These are phyloP conservation scores for Panus rudis DNA, from an alignment of 768 basidiomycete species.

Conservation along the genomic window DNA sequence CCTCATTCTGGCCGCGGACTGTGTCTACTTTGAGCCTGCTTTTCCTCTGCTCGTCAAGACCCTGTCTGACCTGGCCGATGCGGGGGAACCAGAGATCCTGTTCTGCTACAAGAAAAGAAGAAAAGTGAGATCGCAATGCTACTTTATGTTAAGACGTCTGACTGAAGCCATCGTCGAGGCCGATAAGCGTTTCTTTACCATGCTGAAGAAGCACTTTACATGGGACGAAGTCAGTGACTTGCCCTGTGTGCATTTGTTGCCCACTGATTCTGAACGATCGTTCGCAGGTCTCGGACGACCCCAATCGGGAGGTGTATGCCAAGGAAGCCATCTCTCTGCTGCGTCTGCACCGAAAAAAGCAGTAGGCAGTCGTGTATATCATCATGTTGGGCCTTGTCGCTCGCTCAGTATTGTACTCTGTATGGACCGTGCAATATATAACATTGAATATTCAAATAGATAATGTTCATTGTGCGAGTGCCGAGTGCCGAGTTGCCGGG, in stretches of 20 bases:
- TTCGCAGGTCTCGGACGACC: slow-evolving; percentile 56
- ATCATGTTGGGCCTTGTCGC: too few species aligned
- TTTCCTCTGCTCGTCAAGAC: slow-evolving; percentile 85
- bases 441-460: too few species aligned
- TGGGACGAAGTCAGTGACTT: slow-evolving; percentile 52
- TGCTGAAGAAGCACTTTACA: slow-evolving; percentile 71
- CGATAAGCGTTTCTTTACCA: slow-evolving; percentile 77
- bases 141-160: neutral
- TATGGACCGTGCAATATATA: too few species aligned
- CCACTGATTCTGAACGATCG: neutral
- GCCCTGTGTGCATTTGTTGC: neutral
- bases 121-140: slow-evolving; percentile 49
- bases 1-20: slow-evolving; percentile 85
- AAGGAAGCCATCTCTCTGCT: slow-evolving; percentile 65
- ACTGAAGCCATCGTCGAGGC: slow-evolving; percentile 40
- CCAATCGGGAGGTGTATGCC: slow-evolving; percentile 46
- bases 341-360: slow-evolving; percentile 28
- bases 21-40: slow-evolving; percentile 92
- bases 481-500: too few species aligned
- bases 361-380: too few species aligned
- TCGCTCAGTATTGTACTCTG: too few species aligned
- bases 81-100: slow-evolving; percentile 55
- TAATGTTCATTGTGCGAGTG: too few species aligned
- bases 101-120: slow-evolving; percentile 94
- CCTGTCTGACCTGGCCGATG: slow-evolving; percentile 48